Base-by-base conservation (phyloP, 164 flowering plant species). In the Magnolia kwangsiensis region DNA sequence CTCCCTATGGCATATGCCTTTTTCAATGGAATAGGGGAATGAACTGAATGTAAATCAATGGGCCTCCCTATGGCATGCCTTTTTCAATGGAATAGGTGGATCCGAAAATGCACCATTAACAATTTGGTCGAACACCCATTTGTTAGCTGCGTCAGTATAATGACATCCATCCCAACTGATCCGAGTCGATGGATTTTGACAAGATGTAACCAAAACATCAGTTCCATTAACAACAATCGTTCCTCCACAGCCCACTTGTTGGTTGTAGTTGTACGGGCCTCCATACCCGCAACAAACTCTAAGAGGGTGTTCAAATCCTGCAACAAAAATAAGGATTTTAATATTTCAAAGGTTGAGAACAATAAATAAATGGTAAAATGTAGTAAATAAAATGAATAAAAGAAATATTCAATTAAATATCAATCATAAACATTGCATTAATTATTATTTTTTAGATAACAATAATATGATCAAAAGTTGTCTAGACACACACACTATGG, bases 91-190 rank as follows among this genome's bases (percentile, higher is more conserved):
- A 51, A 75, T 61, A 3, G 89, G 88, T 21, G 90, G 90, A 63
- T 92, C 93, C 0, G 97, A 91, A 63, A 69, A 90, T 0, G 81
- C 69, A 14, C 97, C 98, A 71, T 76, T 83, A 0, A 83, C 83
- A 27, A 92, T 90, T 24, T 80, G 82, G 50, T 89, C 81, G 74
- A 85, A 89, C 0, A 93, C 72, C 84, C 85, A 90, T 58, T 87
- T 87, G 77, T 90, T 95, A 58, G 90, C 97, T 0, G 97, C 98
- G 73, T 93, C 83, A 18, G 98, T 90, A 79, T 65, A 93, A 76
- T 95, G 97, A 7, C 90, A 85, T 1, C 98, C 97, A 67, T 93
- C 99, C 98, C 99, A 92, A 55, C 64, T 88, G 19, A 93, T 80
- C 72, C 45, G 19, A 8, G 65, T 78, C n/a, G 82, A 73, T 7